A percentile compares a stretch with the other conserved stretches of the same genome.
Evolutionary conservation across 208 protist species (phyloP).

Genomic region (Novymonas esmeraldas): DNA sequence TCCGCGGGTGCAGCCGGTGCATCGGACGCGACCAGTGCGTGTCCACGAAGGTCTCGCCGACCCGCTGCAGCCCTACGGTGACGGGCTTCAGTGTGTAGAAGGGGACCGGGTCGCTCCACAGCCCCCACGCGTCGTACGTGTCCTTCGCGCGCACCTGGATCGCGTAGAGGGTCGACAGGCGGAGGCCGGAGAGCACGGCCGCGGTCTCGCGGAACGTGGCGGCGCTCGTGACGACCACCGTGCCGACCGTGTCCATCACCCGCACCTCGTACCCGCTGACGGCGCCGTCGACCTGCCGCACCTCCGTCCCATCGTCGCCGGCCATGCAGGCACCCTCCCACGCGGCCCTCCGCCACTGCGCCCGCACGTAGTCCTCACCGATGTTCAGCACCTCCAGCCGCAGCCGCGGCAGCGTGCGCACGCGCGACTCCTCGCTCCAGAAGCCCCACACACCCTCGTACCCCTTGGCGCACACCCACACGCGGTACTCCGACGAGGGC

Average conservation of each 20-base stretch:
- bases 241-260: constrained; percentile 62
- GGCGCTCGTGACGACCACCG: constrained; percentile 55
- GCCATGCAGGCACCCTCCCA: constrained; percentile 62
- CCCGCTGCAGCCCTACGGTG: constrained; percentile 40
- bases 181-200: constrained; percentile 66
- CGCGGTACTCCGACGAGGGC: constrained; percentile 87
- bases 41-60: constrained; percentile 89
- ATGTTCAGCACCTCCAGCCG: constrained; percentile 75
- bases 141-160: constrained; percentile 91
- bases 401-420: constrained; percentile 91
- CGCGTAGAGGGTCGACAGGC: constrained; percentile 73
- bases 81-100: constrained; percentile 88
- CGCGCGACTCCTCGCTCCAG: constrained; percentile 89
- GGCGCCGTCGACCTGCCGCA: constrained; percentile 80
- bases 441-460: constrained; percentile 90
- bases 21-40: constrained; percentile 75
- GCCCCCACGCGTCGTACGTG: constrained; percentile 91
- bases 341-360: constrained; percentile 71
- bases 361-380: constrained; percentile 91
- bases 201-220: constrained; percentile 67
- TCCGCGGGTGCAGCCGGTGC: constrained; percentile 7
- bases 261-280: constrained; percentile 89
- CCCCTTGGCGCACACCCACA: constrained; percentile 88
- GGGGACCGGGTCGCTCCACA: constrained; percentile 81
- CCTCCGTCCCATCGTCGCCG: constrained; percentile 41